Percentiles rank a stretch among this genome's conserved stretches.
phyloP scores from a whole-genome alignment of 345 rosid genomes.

The Populus euphratica region DNA sequence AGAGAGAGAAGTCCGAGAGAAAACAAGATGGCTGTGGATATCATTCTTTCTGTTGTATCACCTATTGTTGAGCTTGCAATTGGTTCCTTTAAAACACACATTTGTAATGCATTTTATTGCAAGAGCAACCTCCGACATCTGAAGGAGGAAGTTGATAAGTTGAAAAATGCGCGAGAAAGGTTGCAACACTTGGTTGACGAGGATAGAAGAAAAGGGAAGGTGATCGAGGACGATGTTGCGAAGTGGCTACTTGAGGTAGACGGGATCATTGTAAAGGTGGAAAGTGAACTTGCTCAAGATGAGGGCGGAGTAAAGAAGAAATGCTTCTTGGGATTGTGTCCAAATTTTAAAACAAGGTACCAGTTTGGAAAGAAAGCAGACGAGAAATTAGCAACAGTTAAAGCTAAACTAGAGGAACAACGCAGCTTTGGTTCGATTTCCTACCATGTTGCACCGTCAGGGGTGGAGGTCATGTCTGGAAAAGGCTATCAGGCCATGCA shows the following conservation, averaged over 20 bases:
- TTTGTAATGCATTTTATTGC: background rate
- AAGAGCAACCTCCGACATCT: slow-evolving; percentile 15
- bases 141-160: background rate
- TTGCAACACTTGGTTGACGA: background rate
- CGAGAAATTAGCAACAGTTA: background rate
- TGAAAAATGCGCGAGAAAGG: background rate
- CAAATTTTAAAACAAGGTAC: slow-evolving; percentile 5
- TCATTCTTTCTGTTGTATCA: no score
- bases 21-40: no score
- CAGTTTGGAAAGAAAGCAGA: background rate
- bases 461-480: background rate
- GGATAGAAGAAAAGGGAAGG: background rate
- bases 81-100: no score
- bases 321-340: slow-evolving; percentile 1
- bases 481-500: background rate
- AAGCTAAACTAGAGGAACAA: background rate
- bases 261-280: background rate
- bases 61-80: no score
- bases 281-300: background rate
- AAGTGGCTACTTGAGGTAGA: background rate
- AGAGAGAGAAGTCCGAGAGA: no score
- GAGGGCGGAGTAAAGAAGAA: background rate
- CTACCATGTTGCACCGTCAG: background rate
- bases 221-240: background rate
- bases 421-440: background rate